Percentiles rank a stretch among this genome's conserved stretches.
These are phyloP conservation scores for Dentipellis sp. DNA, from an alignment of 768 basidiomycete species.

Conservation along the genomic window DNA sequence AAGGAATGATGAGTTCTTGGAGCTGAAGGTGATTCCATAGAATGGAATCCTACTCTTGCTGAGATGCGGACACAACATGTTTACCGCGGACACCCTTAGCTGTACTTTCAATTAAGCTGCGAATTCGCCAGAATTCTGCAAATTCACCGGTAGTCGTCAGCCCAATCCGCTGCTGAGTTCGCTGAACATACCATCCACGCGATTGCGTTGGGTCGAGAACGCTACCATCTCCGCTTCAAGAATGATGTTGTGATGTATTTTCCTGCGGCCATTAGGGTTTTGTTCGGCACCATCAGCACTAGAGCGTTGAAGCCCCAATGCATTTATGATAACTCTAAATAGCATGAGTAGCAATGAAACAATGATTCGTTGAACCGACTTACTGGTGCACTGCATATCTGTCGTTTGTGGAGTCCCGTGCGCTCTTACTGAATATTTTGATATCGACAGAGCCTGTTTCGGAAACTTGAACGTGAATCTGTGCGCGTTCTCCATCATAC, in stretches of 20 bases:
- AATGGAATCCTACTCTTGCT: too few species aligned
- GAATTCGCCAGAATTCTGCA: constrained; percentile 72
- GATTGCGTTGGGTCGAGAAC: constrained; percentile 43
- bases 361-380: constrained; percentile 6
- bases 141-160: neutral
- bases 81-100: constrained; percentile 42
- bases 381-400: constrained; percentile 53
- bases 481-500: constrained; percentile 92
- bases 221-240: constrained; percentile 91
- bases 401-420: constrained; percentile 72
- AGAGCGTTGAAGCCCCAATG: constrained; percentile 36
- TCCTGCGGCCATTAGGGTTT: neutral
- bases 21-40: neutral
- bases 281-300: neutral
- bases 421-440: constrained; percentile 84
- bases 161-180: neutral
- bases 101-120: constrained; percentile 46
- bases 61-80: neutral
- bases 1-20: neutral
- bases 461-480: constrained; percentile 68
- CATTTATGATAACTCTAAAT: constrained; percentile 46
- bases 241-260: constrained; percentile 24
- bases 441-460: constrained; percentile 36
- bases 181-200: constrained; percentile 58
- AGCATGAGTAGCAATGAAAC: neutral